phyloP scores from a whole-genome alignment of 1,284 basidiomycete genomes.

The Pholiota adiposa region DNA sequence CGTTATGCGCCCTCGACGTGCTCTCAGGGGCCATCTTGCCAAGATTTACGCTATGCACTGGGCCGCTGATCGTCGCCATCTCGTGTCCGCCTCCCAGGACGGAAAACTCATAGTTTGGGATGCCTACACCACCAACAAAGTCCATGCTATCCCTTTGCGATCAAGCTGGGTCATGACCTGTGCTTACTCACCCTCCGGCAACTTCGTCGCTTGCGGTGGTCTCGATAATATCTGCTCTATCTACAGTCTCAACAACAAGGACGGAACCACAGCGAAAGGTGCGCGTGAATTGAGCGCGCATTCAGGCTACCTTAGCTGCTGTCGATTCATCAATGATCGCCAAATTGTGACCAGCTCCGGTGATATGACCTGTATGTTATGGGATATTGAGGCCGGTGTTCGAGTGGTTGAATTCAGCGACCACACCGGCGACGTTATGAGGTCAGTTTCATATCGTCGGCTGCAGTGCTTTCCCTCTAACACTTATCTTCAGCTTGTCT shows the following conservation, averaged over 20 bases:
- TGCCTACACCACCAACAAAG: slow-evolving; percentile 99
- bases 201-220: slow-evolving; percentile 97
- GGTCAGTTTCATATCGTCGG: slow-evolving; percentile 49
- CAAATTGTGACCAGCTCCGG: slow-evolving; percentile 98
- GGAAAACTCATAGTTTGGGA: slow-evolving; percentile 99
- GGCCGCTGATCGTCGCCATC: slow-evolving; percentile 94
- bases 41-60: slow-evolving; percentile 99
- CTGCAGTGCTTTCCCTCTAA: slow-evolving; percentile 19
- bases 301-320: slow-evolving; percentile 97
- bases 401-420: slow-evolving; percentile 97
- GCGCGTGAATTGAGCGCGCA: slow-evolving; percentile 94
- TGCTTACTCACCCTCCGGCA: slow-evolving; percentile 96
- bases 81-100: slow-evolving; percentile 98
- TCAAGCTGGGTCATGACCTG: slow-evolving; percentile 99
- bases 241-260: slow-evolving; percentile 87
- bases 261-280: slow-evolving; percentile 70
- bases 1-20: slow-evolving; percentile 93
- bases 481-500: slow-evolving; percentile 71
- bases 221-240: slow-evolving; percentile 99
- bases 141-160: slow-evolving; percentile 96
- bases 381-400: slow-evolving; percentile 98
- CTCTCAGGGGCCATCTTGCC: slow-evolving; percentile 95
- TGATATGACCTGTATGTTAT: slow-evolving; percentile 99
- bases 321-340: slow-evolving; percentile 97
- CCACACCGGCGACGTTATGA: slow-evolving; percentile 99